Conservation (phyloP, 768 basidiomycete genomes). For the Boletus sp. region DNA sequence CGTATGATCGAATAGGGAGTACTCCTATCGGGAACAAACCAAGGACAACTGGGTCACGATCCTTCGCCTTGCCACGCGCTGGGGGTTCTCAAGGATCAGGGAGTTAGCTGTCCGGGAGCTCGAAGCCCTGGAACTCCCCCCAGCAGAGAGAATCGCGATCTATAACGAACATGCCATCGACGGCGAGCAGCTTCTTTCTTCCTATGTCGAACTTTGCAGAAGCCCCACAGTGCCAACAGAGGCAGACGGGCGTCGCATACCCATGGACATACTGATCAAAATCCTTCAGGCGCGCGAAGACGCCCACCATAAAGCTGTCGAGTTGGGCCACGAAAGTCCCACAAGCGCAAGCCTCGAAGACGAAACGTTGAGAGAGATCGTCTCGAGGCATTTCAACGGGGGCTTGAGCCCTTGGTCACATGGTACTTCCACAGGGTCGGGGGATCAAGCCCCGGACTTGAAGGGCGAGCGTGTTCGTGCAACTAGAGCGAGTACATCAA, state of each 20-base stretch:
- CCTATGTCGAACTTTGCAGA: conserved; percentile 52
- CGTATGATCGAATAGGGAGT: conserved; percentile 37
- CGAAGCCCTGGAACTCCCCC: conserved; percentile 42
- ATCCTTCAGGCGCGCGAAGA: conserved; percentile 56
- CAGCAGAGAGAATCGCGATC: conserved; percentile 51
- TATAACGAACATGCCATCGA: conserved; percentile 56
- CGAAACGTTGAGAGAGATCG: conserved; percentile 29
- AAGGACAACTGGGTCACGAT: conserved; percentile 53
- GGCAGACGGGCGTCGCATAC: conserved; percentile 53
- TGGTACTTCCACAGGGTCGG: conserved; percentile 17
- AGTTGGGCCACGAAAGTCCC: conserved; percentile 29
- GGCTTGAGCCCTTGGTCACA: conserved; percentile 14
- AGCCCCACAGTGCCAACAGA: conserved; percentile 48
- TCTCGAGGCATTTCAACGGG: conserved; percentile 31
- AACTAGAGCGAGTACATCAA: not conserved
- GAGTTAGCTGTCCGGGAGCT: conserved; percentile 53
- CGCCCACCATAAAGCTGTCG: conserved; percentile 34
- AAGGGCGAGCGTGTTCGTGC: not conserved
- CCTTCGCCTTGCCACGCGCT: conserved; percentile 51
- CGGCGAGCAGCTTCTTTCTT: conserved; percentile 44
- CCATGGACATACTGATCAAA: conserved; percentile 51
- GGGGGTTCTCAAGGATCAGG: conserved; percentile 53
- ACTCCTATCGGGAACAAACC: conserved; percentile 48
- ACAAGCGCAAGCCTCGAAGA: conserved; percentile 33
- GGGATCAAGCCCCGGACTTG: conserved; percentile 15